Conservation (phyloP, 768 basidiomycete species). For the Chalciporus sphaerocephalus region DNA sequence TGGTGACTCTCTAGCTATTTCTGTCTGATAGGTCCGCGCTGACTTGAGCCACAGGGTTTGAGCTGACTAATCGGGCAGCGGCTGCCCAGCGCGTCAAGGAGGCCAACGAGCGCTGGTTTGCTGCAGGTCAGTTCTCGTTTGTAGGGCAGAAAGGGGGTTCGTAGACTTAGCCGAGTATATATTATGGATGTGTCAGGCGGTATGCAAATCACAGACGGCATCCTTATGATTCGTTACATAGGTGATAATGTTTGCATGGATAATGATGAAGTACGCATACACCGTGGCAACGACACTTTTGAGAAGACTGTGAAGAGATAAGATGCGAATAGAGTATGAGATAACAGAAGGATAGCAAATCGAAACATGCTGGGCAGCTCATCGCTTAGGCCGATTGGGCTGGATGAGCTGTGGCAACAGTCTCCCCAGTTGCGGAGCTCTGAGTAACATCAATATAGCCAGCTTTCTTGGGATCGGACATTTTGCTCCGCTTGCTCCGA, state of each 20-base stretch:
- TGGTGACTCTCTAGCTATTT: slow-evolving; percentile 44
- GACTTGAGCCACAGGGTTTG: slow-evolving; percentile 59
- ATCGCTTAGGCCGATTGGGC: slow-evolving; percentile 27
- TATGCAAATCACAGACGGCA: background rate
- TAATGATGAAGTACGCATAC: slow-evolving; percentile 15
- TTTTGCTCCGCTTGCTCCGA: slow-evolving; percentile 68
- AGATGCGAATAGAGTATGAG: slow-evolving; percentile 11
- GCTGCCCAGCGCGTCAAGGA: slow-evolving; percentile 86
- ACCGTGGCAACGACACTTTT: slow-evolving; percentile 6
- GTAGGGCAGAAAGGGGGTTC: slow-evolving; percentile 51
- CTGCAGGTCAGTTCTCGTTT: slow-evolving; percentile 78
- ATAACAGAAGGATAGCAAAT: background rate
- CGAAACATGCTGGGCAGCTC: background rate
- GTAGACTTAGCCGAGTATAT: slow-evolving; percentile 4
- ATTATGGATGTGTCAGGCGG: too few relatives aligned
- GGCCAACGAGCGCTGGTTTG: slow-evolving; percentile 97
- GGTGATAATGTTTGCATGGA: slow-evolving; percentile 9
- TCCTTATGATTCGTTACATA: background rate
- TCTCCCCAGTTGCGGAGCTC: slow-evolving; percentile 48
- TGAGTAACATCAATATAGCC: slow-evolving; percentile 71
- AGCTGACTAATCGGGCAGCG: slow-evolving; percentile 88
- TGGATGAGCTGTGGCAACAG: slow-evolving; percentile 49
- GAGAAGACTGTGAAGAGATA: slow-evolving; percentile 17
- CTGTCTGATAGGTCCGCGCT: slow-evolving; percentile 4
- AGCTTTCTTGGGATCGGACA: slow-evolving; percentile 48